phyloP scores from a whole-genome alignment of 2,329 filamentous ascomycete species.

The Trichophyton verrucosum region DNA sequence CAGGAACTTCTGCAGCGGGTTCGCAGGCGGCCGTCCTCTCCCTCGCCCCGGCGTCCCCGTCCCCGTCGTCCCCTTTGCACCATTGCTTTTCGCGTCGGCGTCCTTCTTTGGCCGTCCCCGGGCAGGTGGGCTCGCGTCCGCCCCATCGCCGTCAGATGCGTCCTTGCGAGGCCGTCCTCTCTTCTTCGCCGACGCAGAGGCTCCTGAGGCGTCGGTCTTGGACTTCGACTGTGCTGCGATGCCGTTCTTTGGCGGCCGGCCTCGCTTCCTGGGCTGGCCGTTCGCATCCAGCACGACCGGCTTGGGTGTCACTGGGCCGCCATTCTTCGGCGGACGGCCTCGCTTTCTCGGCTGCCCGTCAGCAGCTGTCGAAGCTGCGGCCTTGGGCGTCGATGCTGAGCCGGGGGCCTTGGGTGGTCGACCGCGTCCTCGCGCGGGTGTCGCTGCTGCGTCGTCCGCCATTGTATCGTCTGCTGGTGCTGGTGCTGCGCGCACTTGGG shows the following conservation, averaged over 20 bases:
- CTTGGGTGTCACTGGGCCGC: not conserved
- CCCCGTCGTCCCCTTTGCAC: not conserved
- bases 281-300: conserved; percentile 5
- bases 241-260: conserved; percentile 10
- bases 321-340: conserved; percentile 11
- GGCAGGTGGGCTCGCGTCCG: not conserved
- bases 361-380: conserved; percentile 3
- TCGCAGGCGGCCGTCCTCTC: not conserved
- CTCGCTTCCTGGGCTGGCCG: conserved; percentile 12
- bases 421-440: conserved; percentile 10
- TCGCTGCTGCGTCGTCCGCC: not conserved
- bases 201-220: not conserved
- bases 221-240: not conserved
- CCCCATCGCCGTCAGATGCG: not conserved
- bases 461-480: not conserved
- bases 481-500: not conserved
- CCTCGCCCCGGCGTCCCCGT: not conserved
- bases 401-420: conserved; percentile 11
- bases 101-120: conserved; percentile 12
- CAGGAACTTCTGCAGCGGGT: conserved; percentile 9
- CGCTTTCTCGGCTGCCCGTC: conserved; percentile 12
- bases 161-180: conserved; percentile 12
- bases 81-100: not conserved
- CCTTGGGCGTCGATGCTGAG: conserved; percentile 8
- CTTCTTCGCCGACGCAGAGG: not conserved